Evolutionary conservation across 345 rosid species (phyloP), one percentile per base, ranked within the genome.

Genomic region (Linum tenue): DNA sequence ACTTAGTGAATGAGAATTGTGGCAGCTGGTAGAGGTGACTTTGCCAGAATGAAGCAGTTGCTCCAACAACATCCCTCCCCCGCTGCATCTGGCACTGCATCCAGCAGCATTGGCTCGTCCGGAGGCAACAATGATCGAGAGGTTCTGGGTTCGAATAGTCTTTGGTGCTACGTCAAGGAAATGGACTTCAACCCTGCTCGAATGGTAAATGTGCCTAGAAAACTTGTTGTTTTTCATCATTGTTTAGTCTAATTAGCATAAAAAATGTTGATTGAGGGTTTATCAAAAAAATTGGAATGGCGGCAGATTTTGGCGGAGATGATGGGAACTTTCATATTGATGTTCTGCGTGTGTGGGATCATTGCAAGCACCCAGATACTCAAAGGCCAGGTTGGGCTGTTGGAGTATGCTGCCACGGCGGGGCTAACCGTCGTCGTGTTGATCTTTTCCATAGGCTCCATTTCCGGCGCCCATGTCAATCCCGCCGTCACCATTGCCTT

Each of bases 391-490:
- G 87, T 72, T 4, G 98, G 89, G 42, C 74, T 89, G 7, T 64
- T 83, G 67, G 96, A 87, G 65, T 92, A 87, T 60, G 92, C 95
- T 5, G 70, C 80, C 39, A 82, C 91, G 0, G 91, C 91, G 5
- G 96, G 95, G 15, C 57, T 86, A 69, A 78, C 98, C 1, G 83
- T 89, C 14, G 78, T 83, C 22, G 78, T 87, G 8, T 44, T 92
- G 6, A 79, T 89, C 66, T 89, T 77, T 72, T 64, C 85, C 2
- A 65, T 87, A 5, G 96, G 96, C 8, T 85, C 90, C 35, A 89
- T 89, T 66, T 89, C 96, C 12, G 95, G 92, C 36, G 98, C 89
- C 2, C 98, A 92, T 71, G 80, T 92, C 0, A 92, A 89, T 71
- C 98, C 98, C 31, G 89, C 92, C 7, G 78, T 92, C 60, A 92